Conservation (phyloP, 163 green algal genomes). For the Dunaliella salina region DNA sequence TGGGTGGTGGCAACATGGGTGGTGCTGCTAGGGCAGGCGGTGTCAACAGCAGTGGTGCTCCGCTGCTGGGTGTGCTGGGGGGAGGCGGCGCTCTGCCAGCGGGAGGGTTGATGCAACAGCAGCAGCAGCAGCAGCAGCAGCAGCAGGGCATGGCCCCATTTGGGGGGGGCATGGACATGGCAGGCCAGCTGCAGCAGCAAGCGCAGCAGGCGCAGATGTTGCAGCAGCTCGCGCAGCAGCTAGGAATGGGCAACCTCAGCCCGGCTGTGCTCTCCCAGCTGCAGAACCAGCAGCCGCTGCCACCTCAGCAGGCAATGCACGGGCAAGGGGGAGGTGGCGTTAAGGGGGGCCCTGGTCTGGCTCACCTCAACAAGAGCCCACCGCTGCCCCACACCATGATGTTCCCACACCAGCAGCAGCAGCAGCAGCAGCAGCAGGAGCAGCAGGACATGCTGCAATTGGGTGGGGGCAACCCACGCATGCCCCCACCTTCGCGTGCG, state of each 20-base stretch:
- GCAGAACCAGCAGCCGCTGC: constrained; percentile 10
- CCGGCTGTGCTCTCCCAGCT: not conserved
- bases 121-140: not conserved
- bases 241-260: not conserved
- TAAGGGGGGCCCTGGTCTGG: too few relatives aligned
- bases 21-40: not conserved
- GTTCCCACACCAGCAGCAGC: constrained; percentile 7
- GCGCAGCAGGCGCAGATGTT: constrained; percentile 9
- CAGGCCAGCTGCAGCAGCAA: not conserved
- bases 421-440: not conserved
- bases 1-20: not conserved
- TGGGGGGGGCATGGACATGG: not conserved
- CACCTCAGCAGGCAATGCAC: not conserved
- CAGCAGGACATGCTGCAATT: not conserved
- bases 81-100: not conserved
- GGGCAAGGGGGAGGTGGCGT: too few relatives aligned
- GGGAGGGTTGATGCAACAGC: not conserved
- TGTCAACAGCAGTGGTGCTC: constrained; percentile 13
- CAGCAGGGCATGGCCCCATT: not conserved
- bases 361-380: too few relatives aligned
- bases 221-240: constrained; percentile 22
- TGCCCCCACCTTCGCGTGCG: too few relatives aligned
- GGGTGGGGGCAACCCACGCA: not conserved
- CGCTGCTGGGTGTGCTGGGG: constrained; percentile 6
- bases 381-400: too few relatives aligned